Conservation (phyloP, 2,329 filamentous ascomycete genomes). For the Ophiostoma angusticollis region DNA sequence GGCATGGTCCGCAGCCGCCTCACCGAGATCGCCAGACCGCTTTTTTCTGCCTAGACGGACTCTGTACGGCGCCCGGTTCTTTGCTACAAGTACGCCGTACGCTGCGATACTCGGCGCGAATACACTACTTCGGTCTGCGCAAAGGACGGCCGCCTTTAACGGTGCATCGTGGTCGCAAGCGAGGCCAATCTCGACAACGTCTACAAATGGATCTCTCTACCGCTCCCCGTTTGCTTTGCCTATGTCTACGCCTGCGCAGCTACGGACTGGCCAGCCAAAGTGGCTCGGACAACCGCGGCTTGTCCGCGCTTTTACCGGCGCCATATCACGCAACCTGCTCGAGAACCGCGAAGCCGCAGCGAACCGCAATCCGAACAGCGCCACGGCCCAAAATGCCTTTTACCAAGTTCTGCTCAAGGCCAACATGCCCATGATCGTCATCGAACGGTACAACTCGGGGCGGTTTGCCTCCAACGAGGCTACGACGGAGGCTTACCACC, state of each 20-base stretch:
- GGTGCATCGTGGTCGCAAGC: conserved; percentile 1
- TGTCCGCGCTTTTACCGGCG: conserved; percentile 22
- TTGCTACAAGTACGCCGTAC: conserved; percentile 4
- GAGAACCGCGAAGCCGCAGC: conserved; percentile 82
- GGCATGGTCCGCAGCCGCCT: too few species aligned
- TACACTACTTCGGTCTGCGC: conserved; percentile 4
- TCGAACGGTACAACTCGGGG: conserved; percentile 79
- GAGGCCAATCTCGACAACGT: not conserved
- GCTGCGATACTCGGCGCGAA: conserved; percentile 4
- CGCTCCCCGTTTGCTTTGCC: not conserved
- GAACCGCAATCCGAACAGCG: conserved; percentile 81
- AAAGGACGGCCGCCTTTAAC: not conserved
- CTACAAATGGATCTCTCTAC: conserved; percentile 1
- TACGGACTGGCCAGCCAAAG: too few species aligned
- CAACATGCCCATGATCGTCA: conserved; percentile 84
- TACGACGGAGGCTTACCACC: conserved; percentile 67
- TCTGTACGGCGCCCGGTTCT: conserved; percentile 15
- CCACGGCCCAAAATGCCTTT: conserved; percentile 82
- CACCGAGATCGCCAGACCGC: conserved; percentile 5
- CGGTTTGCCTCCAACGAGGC: conserved; percentile 69
- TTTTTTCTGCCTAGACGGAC: conserved; percentile 17
- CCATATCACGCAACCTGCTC: conserved; percentile 51
- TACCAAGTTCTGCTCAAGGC: conserved; percentile 84
- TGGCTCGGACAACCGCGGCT: too few species aligned
- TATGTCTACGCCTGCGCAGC: not conserved